Percentiles rank a stretch among this genome's conserved stretches.
Conservation (phyloP, 352 stramenopile genomes). For the Phytophthora melonis region DNA sequence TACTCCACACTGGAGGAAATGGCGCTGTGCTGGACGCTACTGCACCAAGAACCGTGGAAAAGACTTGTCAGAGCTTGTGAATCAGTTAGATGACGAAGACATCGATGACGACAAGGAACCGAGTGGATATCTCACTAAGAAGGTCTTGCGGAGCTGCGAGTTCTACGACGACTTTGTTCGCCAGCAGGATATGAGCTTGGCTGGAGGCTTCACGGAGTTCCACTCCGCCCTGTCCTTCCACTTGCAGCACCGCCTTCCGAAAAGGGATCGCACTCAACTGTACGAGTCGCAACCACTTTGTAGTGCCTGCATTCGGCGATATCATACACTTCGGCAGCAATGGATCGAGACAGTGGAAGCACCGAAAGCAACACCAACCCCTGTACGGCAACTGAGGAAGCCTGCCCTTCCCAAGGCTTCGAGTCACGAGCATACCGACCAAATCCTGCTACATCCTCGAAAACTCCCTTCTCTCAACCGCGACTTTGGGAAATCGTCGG, state of each 20-base stretch:
- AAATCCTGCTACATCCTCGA: slow-evolving; percentile 7
- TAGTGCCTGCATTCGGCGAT: slow-evolving; percentile 48
- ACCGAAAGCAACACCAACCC: neutral
- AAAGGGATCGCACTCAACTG: slow-evolving; percentile 57
- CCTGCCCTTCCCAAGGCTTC: neutral
- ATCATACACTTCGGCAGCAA: slow-evolving; percentile 56
- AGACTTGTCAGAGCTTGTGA: neutral
- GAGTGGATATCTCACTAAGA: slow-evolving; percentile 69
- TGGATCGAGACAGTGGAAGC: slow-evolving; percentile 39
- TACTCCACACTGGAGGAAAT: slow-evolving; percentile 50
- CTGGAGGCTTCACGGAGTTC: slow-evolving; percentile 52
- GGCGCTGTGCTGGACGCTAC: slow-evolving; percentile 57
- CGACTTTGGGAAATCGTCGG: neutral
- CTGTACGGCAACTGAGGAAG: neutral
- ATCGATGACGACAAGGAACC: slow-evolving; percentile 29
- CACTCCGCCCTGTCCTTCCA: slow-evolving; percentile 55
- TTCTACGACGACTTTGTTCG: slow-evolving; percentile 64
- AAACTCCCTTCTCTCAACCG: slow-evolving; percentile 32
- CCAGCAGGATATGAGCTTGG: slow-evolving; percentile 55
- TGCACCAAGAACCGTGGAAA: slow-evolving; percentile 18
- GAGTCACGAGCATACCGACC: slow-evolving; percentile 13
- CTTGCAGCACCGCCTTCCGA: slow-evolving; percentile 62
- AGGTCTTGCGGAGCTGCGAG: slow-evolving; percentile 71
- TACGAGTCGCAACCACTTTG: slow-evolving; percentile 73
- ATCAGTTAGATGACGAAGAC: slow-evolving; percentile 19